Evolutionary conservation across 495 filamentous ascomycete species (phyloP), one percentile per base, ranked within the genome.

Genomic region (Pyrenula aspistea): DNA sequence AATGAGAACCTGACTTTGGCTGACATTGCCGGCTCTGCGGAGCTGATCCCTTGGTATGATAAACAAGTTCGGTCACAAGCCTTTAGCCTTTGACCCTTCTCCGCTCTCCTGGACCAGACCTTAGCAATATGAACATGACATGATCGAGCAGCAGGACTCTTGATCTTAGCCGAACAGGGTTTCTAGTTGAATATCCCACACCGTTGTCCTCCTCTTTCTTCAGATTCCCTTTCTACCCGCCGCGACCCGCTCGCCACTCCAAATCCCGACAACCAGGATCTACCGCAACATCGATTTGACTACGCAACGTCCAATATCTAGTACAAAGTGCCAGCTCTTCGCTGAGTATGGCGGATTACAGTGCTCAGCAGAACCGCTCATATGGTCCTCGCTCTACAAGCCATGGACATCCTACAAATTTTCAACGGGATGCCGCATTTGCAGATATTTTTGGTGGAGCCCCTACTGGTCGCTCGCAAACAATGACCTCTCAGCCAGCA

Each of bases 391-490:
- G 68, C 57, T 67, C 70, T 55, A 75, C 73, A 61, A 75, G 81
- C 59, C 86, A 88, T 69, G 85, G 83, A 59, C 79, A 83, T 66
- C 71, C 86, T 31, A 82, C 85, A 53, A 80, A 81, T 66, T 77
- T 80, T 63, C 88, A 94, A 71, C 84, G 93, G 72, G 92, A 98
- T 79, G 90, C 88, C 63, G 93, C 91, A 31, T 98, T 94, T 71
- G 88, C 87, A 56, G 89, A 91, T 72, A 99, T 99, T 62, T 99
- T 99, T 65, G 93, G 93, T 60, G 83, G 83, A 64, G 81, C 87
- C 53, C 89, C 87, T 42, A 88, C 88, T 51, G 92, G 93, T 54
- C 84, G 89, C 60, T 91, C 90, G 51, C 89, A 90, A 57, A 91
- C 87, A 2, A 90, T 91, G 87, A 88, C 80, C 55, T 87, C 86